Evolutionary conservation across 176 grass and related monocot species (phyloP), one percentile per base, ranked within the genome.

Genomic region (Poa pratensis): DNA sequence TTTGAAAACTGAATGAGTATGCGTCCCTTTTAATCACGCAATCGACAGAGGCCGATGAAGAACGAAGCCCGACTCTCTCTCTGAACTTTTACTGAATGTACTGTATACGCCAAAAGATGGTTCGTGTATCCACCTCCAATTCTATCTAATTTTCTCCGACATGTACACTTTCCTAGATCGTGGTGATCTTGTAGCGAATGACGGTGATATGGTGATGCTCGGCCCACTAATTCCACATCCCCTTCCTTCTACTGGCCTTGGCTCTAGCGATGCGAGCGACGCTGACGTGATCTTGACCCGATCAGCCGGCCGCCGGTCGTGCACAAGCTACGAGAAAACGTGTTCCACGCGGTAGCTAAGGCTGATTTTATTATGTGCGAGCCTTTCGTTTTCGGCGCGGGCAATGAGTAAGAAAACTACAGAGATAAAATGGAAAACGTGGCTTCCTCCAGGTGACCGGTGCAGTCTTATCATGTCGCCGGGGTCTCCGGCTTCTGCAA

Each of bases 251-350:
- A 73, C 70, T 28, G 8, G 43, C 70, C 26, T 49, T 73, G 70
- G 63, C 15, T 35, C 63, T 67, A 67, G 30, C 63, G 28, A 66
- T 35, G 28, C 15, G 5, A 18, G 28, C 35, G 43, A 73, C 42
- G 70, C 26, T 43, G 43, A 73, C 70, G 43, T 28, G 23, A 50
- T 50, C 43, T 73, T 73, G 22, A 73, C 42, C 70, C 40, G 43
- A 27, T 42, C 40, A 43, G 37, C 35, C 68, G 68, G 30, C 64
- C 30, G 30, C 64, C 30, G 37, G 67, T 50, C 70, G 70, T 73
- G 70, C 22, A 17, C 70, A 2, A 28, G 43, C 43, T 16, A 72
- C 14, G 43, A 73, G 70, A 73, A 73, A 73, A 73, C 70, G 70
- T 73, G 43, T 73, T 73, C 43, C 70, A 50, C 70, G 43, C 70